Evolutionary conservation across 306 rosid genomes (phyloP).

Genomic region (Vigna angularis): DNA sequence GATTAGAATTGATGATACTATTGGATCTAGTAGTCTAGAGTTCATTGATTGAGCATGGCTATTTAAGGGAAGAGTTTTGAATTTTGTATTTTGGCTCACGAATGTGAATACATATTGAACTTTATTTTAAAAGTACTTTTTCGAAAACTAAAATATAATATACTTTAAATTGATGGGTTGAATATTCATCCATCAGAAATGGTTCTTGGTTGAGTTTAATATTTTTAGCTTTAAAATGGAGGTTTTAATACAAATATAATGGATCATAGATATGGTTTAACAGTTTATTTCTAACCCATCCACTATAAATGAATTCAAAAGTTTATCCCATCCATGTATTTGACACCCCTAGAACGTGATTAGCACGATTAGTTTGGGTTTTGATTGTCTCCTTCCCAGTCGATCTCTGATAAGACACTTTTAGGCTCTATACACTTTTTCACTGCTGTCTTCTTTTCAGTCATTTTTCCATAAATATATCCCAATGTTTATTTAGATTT

Average conservation of each 20-base stretch:
- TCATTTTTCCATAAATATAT: background rate
- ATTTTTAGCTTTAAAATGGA: background rate
- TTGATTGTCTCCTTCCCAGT: background rate
- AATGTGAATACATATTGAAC: background rate
- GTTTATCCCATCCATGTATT: background rate
- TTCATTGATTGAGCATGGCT: background rate
- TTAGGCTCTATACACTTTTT: background rate
- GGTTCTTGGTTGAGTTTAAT: background rate
- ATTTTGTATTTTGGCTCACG: background rate
- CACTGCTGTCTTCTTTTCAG: background rate
- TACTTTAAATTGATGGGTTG: background rate
- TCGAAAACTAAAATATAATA: background rate
- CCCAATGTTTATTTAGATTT: slow-evolving; percentile 7
- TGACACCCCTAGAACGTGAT: background rate
- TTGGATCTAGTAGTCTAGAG: background rate
- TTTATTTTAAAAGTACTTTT: background rate
- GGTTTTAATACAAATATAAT: background rate
- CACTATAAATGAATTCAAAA: background rate
- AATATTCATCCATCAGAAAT: background rate
- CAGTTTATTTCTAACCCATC: background rate
- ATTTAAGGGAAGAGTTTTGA: background rate
- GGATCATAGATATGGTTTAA: background rate
- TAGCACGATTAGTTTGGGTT: background rate
- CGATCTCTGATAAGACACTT: background rate
- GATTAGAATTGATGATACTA: background rate